phyloP scores from a whole-genome alignment of 805 yeast genomes.

The Candida hungchunana region DNA sequence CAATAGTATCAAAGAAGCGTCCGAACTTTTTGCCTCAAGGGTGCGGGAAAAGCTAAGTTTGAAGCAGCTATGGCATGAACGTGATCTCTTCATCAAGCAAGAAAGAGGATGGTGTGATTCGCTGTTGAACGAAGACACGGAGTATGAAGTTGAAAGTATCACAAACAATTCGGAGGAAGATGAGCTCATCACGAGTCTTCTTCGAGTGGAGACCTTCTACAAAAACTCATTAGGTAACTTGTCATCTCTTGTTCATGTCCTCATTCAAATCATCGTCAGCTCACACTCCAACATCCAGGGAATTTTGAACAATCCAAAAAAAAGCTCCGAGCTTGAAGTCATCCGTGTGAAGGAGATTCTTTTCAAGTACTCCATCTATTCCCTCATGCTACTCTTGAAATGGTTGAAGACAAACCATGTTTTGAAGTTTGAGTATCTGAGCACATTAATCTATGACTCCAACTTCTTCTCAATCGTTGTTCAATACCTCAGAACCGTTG shows the following conservation, averaged over 20 bases:
- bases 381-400: conserved; percentile 48
- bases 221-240: conserved; percentile 46
- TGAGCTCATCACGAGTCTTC: conserved; percentile 25
- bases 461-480: conserved; percentile 37
- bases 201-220: conserved; percentile 61
- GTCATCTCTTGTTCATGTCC: conserved; percentile 58
- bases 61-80: conserved; percentile 66
- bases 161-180: conserved; percentile 27
- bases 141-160: conserved; percentile 31
- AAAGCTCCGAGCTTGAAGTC: conserved; percentile 6
- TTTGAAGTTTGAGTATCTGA: conserved; percentile 70
- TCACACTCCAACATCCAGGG: conserved; percentile 5
- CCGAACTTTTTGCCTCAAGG: conserved; percentile 57
- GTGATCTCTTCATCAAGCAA: conserved; percentile 64
- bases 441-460: conserved; percentile 70
- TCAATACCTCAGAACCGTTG: conserved; percentile 18
- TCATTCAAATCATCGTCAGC: conserved; percentile 55
- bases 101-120: conserved; percentile 58
- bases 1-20: conserved; percentile 73
- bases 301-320: conserved; percentile 23
- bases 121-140: background rate
- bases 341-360: conserved; percentile 58
- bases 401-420: conserved; percentile 84
- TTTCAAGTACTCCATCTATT: conserved; percentile 53
- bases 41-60: conserved; percentile 64